phyloP scores from a whole-genome alignment of 2,329 filamentous ascomycete species.

The Botrytis squamosa region DNA sequence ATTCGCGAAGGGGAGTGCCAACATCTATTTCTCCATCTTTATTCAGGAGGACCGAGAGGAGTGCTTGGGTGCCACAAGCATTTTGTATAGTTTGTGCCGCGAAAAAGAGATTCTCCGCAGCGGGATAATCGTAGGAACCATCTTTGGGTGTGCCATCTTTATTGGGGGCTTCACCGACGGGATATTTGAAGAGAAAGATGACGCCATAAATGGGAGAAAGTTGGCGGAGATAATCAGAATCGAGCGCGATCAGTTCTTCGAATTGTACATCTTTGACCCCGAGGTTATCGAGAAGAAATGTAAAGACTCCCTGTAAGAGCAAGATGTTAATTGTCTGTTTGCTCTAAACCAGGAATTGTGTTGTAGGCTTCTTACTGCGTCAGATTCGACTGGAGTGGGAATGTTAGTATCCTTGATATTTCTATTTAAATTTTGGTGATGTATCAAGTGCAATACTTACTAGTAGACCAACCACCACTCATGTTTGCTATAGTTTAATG shows the following conservation, averaged over 20 bases:
- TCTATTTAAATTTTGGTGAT: constrained; percentile 15
- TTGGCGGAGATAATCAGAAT: constrained; percentile 68
- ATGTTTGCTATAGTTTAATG: constrained; percentile 43
- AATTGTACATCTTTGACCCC: constrained; percentile 94
- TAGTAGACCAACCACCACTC: constrained; percentile 94
- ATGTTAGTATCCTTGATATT: constrained; percentile 29
- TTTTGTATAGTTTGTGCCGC: constrained; percentile 98
- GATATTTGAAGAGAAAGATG: constrained; percentile 99
- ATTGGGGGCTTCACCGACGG: constrained; percentile 65
- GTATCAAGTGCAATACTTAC: constrained; percentile 44
- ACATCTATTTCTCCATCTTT: constrained; percentile 64
- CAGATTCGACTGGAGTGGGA: constrained; percentile 69
- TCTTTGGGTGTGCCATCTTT: constrained; percentile 63
- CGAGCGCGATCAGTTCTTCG: constrained; percentile 90
- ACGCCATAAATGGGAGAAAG: constrained; percentile 86
- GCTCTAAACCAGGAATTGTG: not conserved
- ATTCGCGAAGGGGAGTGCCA: constrained; percentile 59
- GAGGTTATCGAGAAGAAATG: constrained; percentile 87
- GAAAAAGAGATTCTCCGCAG: constrained; percentile 82
- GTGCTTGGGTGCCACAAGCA: constrained; percentile 93
- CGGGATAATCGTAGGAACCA: constrained; percentile 74
- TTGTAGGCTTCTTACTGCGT: constrained; percentile 66
- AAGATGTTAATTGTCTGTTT: constrained; percentile 25
- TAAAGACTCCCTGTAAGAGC: constrained; percentile 76
- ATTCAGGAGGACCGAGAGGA: constrained; percentile 89